Conservation (phyloP, 805 yeast genomes). For the Saccharomyces paradoxus region DNA sequence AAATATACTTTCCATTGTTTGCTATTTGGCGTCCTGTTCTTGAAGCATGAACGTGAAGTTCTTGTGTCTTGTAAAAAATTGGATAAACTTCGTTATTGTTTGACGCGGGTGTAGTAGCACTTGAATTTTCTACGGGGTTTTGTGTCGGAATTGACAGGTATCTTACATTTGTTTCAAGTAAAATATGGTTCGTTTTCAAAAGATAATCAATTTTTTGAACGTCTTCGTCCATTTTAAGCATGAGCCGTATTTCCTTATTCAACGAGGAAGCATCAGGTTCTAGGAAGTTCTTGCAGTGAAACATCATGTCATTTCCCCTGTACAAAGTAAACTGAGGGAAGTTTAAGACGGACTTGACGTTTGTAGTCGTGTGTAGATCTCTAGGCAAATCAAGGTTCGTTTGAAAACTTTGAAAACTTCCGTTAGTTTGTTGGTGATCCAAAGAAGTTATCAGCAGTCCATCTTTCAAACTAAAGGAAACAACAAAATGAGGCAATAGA, state of each 20-base stretch:
- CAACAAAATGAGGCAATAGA: neutral
- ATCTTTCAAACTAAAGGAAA: neutral
- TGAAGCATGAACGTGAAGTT: neutral
- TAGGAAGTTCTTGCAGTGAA: neutral
- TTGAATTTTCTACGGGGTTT: neutral
- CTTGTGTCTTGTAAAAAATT: conserved; percentile 1
- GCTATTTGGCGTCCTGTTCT: neutral
- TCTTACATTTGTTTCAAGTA: conserved; percentile 7
- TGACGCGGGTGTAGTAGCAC: neutral
- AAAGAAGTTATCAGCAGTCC: neutral
- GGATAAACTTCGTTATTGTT: neutral
- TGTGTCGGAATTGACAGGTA: conserved; percentile 1
- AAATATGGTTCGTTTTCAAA: neutral
- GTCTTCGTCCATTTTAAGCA: neutral
- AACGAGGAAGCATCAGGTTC: neutral
- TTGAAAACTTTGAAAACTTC: neutral
- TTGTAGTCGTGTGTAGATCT: neutral
- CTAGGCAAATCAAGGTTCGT: neutral
- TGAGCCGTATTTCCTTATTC: neutral
- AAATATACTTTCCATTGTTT: conserved; percentile 4
- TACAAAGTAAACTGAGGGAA: neutral
- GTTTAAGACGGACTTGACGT: neutral
- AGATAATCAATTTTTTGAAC: neutral
- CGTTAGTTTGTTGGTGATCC: neutral
- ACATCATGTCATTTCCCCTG: neutral